Conservation (phyloP, 176 grass and related monocot species). For the Coix lacrymajobi region DNA sequence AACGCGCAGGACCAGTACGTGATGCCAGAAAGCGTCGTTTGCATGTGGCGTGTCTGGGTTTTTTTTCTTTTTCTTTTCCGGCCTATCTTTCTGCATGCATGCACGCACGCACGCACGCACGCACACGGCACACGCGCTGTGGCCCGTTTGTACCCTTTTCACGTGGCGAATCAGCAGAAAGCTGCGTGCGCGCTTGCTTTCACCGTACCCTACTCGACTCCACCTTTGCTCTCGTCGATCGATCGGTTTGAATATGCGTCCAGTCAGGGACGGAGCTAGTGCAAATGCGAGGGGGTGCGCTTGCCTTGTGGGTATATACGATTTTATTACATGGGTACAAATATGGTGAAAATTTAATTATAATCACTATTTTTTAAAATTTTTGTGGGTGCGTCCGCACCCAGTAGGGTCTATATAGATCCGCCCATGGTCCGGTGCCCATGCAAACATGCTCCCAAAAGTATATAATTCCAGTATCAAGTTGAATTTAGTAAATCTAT, state of each 20-base stretch:
- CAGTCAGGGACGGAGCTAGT: no score
- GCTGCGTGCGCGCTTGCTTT: background rate
- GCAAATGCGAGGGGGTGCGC: no score
- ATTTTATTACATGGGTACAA: no score
- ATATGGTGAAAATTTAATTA: no score
- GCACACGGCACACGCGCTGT: background rate
- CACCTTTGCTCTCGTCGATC: background rate
- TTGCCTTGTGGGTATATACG: no score
- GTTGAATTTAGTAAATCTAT: no score
- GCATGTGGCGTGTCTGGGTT: conserved; percentile 8
- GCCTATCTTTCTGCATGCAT: background rate
- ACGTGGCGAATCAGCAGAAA: background rate
- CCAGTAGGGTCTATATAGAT: no score
- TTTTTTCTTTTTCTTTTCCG: background rate
- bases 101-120: background rate
- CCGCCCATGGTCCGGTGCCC: no score
- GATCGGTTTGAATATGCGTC: background rate
- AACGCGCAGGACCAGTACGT: background rate
- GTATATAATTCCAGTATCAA: no score
- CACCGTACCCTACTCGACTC: background rate
- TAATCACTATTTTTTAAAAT: no score
- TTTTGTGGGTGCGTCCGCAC: no score
- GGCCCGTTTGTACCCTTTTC: background rate
- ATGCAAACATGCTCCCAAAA: no score
- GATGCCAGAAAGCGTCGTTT: background rate